phyloP scores from a whole-genome alignment of 2,329 filamentous ascomycete species.

The Pyrenophora teres region DNA sequence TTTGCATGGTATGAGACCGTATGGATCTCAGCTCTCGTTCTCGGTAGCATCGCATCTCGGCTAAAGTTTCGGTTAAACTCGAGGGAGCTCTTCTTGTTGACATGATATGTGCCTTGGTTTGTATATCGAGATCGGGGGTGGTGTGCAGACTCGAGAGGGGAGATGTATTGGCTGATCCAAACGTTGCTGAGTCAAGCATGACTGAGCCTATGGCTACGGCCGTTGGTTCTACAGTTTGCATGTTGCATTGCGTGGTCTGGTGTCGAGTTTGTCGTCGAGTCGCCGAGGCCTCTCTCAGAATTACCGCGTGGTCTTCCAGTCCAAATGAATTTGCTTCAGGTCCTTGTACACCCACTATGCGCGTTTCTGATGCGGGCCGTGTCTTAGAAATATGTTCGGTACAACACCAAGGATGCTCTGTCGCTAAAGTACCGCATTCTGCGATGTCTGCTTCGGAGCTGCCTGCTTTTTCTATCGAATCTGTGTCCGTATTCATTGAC shows the following conservation, averaged over 20 bases:
- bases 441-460: too few species aligned
- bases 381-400: neutral
- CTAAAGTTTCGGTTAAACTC: neutral
- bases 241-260: constrained; percentile 8
- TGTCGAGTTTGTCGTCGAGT: constrained; percentile 12
- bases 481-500: too few species aligned
- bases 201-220: too few species aligned
- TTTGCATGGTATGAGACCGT: neutral
- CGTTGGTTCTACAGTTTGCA: neutral
- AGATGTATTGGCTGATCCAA: constrained; percentile 1
- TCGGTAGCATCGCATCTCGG: constrained; percentile 15
- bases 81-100: neutral
- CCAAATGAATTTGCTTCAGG: constrained; percentile 23
- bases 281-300: constrained; percentile 21
- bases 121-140: constrained; percentile 11
- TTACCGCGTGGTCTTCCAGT: constrained; percentile 29
- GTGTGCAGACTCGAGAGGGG: constrained; percentile 22
- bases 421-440: too few species aligned
- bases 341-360: constrained; percentile 21
- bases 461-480: too few species aligned
- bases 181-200: too few species aligned
- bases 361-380: constrained; percentile 3
- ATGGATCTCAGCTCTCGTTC: neutral
- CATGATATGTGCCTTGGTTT: neutral
- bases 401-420: neutral